Evolutionary conservation across 768 basidiomycete species (phyloP).

Genomic region (Calocybe cyanea): DNA sequence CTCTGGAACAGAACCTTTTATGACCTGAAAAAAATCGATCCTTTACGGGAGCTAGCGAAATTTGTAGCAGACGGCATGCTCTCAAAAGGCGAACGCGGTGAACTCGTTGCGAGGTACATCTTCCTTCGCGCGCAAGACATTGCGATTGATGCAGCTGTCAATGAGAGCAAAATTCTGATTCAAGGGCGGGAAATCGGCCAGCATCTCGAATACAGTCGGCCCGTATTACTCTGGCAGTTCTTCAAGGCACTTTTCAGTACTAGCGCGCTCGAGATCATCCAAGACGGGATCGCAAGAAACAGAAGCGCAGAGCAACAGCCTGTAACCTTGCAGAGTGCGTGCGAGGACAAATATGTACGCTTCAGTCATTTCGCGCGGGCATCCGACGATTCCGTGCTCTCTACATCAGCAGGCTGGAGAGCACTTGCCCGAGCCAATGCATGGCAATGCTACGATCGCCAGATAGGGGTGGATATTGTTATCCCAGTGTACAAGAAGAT

Average conservation of each 20-base stretch:
- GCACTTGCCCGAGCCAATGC: not conserved
- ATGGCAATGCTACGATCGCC: not conserved
- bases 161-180: not conserved
- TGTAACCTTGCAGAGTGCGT: too few species aligned
- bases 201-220: not conserved
- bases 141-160: too few species aligned
- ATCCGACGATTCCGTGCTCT: not conserved
- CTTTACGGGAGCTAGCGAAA: not conserved
- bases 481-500: too few species aligned
- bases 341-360: too few species aligned
- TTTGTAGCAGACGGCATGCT: slow-evolving; percentile 4
- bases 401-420: not conserved
- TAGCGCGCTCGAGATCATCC: too few species aligned
- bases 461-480: not conserved
- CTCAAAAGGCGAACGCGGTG: slow-evolving; percentile 15
- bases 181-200: not conserved
- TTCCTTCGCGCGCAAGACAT: not conserved
- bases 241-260: too few species aligned
- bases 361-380: not conserved
- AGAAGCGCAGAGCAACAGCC: too few species aligned
- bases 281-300: too few species aligned
- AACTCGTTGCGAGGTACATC: slow-evolving; percentile 16
- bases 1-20: not conserved
- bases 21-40: not conserved
- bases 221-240: not conserved